Conservation (phyloP, 2,329 filamentous ascomycete species). For the Sclerotinia borealis region DNA sequence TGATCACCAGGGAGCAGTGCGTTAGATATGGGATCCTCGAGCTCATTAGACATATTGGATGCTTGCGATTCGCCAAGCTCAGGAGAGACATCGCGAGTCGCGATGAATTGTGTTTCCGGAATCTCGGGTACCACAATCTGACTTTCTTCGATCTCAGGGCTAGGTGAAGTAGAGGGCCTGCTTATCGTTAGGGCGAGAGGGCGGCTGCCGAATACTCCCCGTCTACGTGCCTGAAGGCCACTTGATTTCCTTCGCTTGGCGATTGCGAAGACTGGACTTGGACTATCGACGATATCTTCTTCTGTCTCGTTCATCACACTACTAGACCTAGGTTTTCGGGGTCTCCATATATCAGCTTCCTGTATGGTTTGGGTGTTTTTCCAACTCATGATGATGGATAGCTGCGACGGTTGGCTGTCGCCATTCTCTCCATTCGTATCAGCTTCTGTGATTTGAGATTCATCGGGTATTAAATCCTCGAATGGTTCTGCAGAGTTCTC, state of each 20-base stretch:
- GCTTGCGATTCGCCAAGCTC: conserved; percentile 1
- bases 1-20: not conserved
- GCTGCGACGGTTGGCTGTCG: not conserved
- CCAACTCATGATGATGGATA: not conserved
- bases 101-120: not conserved
- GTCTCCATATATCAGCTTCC: conserved; percentile 15
- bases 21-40: not conserved
- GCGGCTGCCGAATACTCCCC: conserved; percentile 1
- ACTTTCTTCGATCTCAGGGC: not conserved
- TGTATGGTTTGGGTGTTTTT: not conserved
- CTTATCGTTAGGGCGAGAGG: not conserved
- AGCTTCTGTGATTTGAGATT: not conserved
- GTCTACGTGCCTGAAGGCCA: not conserved
- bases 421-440: not conserved
- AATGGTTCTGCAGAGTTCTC: not conserved
- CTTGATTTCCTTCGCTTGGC: not conserved
- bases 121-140: not conserved
- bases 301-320: conserved; percentile 17
- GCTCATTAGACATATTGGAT: not conserved
- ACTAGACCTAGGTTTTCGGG: conserved; percentile 13
- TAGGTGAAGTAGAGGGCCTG: not conserved
- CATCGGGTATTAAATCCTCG: not conserved
- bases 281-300: conserved; percentile 20
- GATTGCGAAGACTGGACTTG: not conserved
- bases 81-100: not conserved